phyloP scores from a whole-genome alignment of 208 protist species.

The Kentomonas sorsogonicus region DNA sequence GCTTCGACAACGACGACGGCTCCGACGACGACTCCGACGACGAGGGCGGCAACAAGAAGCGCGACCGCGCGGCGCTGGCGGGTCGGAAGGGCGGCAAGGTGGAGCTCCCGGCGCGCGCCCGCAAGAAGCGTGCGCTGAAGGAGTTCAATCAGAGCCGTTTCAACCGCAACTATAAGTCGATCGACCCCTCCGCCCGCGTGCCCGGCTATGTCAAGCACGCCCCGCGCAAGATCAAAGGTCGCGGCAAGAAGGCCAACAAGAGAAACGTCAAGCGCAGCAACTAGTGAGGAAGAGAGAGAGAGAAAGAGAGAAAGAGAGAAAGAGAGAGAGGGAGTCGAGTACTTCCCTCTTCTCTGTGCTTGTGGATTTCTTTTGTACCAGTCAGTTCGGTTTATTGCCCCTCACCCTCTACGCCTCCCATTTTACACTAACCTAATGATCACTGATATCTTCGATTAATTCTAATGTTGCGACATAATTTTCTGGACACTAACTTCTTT shows the following conservation, averaged over 20 bases:
- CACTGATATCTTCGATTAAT: no score
- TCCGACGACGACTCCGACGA: slow-evolving; percentile 33
- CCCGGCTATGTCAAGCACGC: slow-evolving; percentile 77
- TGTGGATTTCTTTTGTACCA: no score
- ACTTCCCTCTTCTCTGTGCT: no score
- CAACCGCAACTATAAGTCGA: slow-evolving; percentile 82
- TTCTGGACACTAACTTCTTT: slow-evolving; percentile 5
- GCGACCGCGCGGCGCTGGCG: slow-evolving; percentile 65
- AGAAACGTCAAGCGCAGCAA: slow-evolving; percentile 58
- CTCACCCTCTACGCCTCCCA: no score
- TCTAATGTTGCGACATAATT: no score
- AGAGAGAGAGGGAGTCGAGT: no score
- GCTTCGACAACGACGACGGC: slow-evolving; percentile 65
- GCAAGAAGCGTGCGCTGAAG: slow-evolving; percentile 59
- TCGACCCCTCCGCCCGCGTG: slow-evolving; percentile 69
- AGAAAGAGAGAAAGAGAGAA: no score
- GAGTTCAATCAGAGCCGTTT: slow-evolving; percentile 67
- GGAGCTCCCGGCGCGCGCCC: slow-evolving; percentile 53
- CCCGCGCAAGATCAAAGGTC: slow-evolving; percentile 69
- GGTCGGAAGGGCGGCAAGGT: slow-evolving; percentile 26
- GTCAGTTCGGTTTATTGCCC: no score
- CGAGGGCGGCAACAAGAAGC: slow-evolving; percentile 28
- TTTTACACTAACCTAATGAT: no score
- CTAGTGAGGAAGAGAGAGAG: background rate
- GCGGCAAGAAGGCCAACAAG: slow-evolving; percentile 83